These are phyloP conservation scores for Botrytis fabae DNA, from an alignment of 2,329 filamentous ascomycete genomes.

Conservation along the genomic window DNA sequence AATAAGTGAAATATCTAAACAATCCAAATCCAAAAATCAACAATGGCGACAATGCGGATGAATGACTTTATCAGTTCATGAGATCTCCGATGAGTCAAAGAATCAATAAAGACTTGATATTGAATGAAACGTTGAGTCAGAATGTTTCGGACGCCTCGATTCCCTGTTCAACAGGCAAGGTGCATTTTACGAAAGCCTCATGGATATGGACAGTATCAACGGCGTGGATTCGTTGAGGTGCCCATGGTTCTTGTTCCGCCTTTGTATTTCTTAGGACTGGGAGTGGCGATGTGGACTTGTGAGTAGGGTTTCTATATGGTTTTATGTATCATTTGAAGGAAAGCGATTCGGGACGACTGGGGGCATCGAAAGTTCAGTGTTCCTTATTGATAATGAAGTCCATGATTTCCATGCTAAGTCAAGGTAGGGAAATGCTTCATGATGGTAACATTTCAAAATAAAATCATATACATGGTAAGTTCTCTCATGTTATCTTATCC, in stretches of 20 bases:
- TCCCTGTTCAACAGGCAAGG: slow-evolving; percentile 1
- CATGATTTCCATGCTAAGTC: slow-evolving; percentile 12
- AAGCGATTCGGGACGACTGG: not conserved
- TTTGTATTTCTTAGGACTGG: slow-evolving; percentile 63
- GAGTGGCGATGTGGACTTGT: slow-evolving; percentile 61
- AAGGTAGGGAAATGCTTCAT: slow-evolving; percentile 55
- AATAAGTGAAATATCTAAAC: not conserved
- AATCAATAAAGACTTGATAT: not conserved
- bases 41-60: not conserved
- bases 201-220: slow-evolving; percentile 22
- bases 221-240: slow-evolving; percentile 28
- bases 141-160: slow-evolving; percentile 15
- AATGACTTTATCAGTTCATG: not conserved
- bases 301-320: not conserved
- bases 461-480: slow-evolving; percentile 24
- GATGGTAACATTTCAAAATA: slow-evolving; percentile 24
- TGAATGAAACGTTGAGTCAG: not conserved
- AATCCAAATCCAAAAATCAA: not conserved
- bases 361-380: slow-evolving; percentile 2
- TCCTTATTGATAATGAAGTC: not conserved
- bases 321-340: not conserved
- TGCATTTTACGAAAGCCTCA: slow-evolving; percentile 4
- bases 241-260: slow-evolving; percentile 49
- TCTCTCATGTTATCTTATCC: not conserved
- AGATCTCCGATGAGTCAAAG: not conserved